Conservation (phyloP, 2,329 filamentous ascomycete species). For the Bipolaris oryzae region DNA sequence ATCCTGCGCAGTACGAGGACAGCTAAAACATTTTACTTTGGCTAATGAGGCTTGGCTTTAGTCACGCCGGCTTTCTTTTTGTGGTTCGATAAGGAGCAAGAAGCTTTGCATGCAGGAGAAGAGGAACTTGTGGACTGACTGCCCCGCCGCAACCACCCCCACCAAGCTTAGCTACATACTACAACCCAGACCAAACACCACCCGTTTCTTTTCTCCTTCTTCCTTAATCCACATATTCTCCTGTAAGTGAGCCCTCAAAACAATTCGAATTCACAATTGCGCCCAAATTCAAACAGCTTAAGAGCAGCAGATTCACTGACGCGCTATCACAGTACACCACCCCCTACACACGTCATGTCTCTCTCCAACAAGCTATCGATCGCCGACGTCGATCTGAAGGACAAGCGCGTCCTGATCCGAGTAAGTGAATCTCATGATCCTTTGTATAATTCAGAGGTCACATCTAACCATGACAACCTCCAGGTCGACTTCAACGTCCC, state of each 20-base stretch:
- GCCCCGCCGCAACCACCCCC: slow-evolving; percentile 25
- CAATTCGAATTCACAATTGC: slow-evolving; percentile 10
- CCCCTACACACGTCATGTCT: slow-evolving; percentile 71
- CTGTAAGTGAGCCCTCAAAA: slow-evolving; percentile 24
- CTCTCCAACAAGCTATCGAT: slow-evolving; percentile 98
- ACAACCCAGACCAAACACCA: slow-evolving; percentile 22
- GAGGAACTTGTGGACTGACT: slow-evolving; percentile 14
- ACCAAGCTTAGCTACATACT: slow-evolving; percentile 28
- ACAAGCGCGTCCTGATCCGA: slow-evolving; percentile 96
- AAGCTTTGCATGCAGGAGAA: slow-evolving; percentile 16
- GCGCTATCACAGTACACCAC: slow-evolving; percentile 9
- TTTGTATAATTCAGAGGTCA: neutral
- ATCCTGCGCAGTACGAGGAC: neutral
- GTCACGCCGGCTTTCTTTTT: slow-evolving; percentile 29
- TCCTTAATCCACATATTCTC: slow-evolving; percentile 18
- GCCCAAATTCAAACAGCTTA: neutral
- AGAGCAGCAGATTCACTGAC: slow-evolving; percentile 3
- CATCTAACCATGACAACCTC: slow-evolving; percentile 15
- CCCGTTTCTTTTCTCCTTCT: slow-evolving; percentile 14
- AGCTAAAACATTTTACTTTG: slow-evolving; percentile 14
- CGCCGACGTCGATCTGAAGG: slow-evolving; percentile 94
- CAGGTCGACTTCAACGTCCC: slow-evolving; percentile 99
- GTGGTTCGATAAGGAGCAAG: slow-evolving; percentile 31
- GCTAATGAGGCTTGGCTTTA: slow-evolving; percentile 13
- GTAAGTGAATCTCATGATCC: slow-evolving; percentile 62